Evolutionary conservation across 2,329 filamentous ascomycete species (phyloP), one percentile per base, ranked within the genome.

Genomic region (Fusarium metavorans): DNA sequence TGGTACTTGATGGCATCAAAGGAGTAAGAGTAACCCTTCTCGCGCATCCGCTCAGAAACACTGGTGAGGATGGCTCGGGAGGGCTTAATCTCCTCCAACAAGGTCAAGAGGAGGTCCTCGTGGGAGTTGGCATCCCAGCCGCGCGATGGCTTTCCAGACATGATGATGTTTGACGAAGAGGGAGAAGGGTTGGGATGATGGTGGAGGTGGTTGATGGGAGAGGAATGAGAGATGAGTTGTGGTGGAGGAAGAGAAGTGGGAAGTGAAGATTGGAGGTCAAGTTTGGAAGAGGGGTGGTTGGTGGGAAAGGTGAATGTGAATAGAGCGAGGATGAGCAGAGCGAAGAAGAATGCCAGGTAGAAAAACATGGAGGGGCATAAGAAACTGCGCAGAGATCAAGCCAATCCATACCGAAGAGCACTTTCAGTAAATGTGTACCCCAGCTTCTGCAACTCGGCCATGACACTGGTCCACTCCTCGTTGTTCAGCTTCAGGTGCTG

Each of bases 371-470:
- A 32, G 48, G 27, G 27, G 48, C 25, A 23, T 20, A 34, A 70
- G 32, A 43, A 66, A 16, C n/a, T 60, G 60, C 11, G 35, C 10
- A 23, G 10, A 63, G 64, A 23, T 34, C 62, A 70, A 58, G 60
- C 13, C 18, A 57, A 27, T 18, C 66, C 77, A 64, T 85, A 87
- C 84, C 83, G 80, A 39, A 87, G 82, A 61, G 85, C 86, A 32
- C 78, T 80, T 32, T 83, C 79, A 4, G 82, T 82, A 61, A 85
- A 87, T 0, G 74, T 73, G 64, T 87, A 86, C 11, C 85, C 85
- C 65, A 81, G 80, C 7, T 71, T 77, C 0, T 79, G 74, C 43
- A 88, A 78, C 6, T 85, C 77, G 0, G 76, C 76, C 76, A 86
- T 81, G 8, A 87, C 78, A n/a, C 81, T 79, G 25, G 76, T 50